A percentile compares a stretch with the other conserved stretches of the same genome.
Evolutionary conservation across 163 green algal species (phyloP).

Genomic region (Chlorella variabilis): DNA sequence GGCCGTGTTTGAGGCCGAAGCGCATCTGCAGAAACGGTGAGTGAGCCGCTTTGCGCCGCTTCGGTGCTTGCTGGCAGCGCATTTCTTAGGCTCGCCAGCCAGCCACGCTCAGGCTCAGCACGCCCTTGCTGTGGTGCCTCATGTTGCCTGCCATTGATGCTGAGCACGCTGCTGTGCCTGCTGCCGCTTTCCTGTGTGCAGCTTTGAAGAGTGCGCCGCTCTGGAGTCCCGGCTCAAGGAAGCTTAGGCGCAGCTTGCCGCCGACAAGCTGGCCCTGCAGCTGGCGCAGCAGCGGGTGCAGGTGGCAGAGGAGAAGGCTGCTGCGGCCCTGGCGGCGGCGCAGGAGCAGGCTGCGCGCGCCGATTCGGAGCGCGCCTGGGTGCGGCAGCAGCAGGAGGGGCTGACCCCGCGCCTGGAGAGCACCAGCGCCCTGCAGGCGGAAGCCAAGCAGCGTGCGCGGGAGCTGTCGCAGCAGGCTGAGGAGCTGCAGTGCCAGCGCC

Average conservation of each 20-base stretch:
- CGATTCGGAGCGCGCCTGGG: slow-evolving; percentile 25
- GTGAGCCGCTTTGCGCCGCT: too few relatives aligned
- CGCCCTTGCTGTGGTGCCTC: background rate
- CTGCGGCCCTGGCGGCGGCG: background rate
- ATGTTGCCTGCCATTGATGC: too few relatives aligned
- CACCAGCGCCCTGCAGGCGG: background rate
- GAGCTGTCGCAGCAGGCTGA: slow-evolving; percentile 28
- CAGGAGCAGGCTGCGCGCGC: slow-evolving; percentile 23
- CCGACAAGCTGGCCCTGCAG: slow-evolving; percentile 24
- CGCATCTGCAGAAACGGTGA: slow-evolving; percentile 5
- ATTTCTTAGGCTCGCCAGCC: too few relatives aligned
- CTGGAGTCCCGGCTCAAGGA: slow-evolving; percentile 39
- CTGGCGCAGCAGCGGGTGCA: background rate
- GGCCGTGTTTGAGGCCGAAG: background rate
- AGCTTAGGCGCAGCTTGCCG: slow-evolving; percentile 29
- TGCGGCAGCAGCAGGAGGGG: slow-evolving; percentile 26
- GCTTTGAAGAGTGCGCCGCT: background rate
- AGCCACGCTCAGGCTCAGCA: too few relatives aligned
- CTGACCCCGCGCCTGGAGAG: slow-evolving; percentile 30
- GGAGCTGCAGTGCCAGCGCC: slow-evolving; percentile 6
- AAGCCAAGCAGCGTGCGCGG: slow-evolving; percentile 10
- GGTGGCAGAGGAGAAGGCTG: slow-evolving; percentile 37
- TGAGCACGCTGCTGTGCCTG: too few relatives aligned
- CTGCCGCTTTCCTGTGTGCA: background rate
- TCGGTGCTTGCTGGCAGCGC: too few relatives aligned